Percentiles rank a stretch among this genome's conserved stretches.
phyloP scores from a whole-genome alignment of 495 filamentous ascomycete genomes.

The Articulospora tetracladia region DNA sequence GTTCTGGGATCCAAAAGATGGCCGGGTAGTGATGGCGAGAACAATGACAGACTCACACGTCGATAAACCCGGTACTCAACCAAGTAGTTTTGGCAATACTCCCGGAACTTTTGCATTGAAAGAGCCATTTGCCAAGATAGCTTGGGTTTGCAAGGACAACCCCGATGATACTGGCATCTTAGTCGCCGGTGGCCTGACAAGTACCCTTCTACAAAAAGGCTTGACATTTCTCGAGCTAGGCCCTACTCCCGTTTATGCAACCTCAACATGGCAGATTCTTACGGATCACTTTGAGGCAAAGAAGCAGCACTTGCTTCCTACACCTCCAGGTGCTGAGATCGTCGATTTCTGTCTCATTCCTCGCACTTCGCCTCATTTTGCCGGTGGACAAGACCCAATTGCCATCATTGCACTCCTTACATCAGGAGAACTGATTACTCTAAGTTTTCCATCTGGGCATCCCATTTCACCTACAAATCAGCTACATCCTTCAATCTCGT shows the following conservation, averaged over 20 bases:
- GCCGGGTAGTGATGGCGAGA: constrained; percentile 76
- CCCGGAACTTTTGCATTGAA: constrained; percentile 49
- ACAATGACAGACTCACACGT: constrained; percentile 71
- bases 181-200: constrained; percentile 73
- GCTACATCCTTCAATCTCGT: constrained; percentile 75
- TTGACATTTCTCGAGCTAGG: constrained; percentile 89
- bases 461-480: constrained; percentile 89
- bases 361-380: constrained; percentile 75
- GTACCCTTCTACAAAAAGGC: constrained; percentile 61
- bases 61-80: constrained; percentile 45
- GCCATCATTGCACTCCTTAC: constrained; percentile 73
- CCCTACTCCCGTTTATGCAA: constrained; percentile 81
- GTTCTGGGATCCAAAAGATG: constrained; percentile 93
- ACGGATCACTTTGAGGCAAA: constrained; percentile 73
- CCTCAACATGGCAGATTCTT: constrained; percentile 81
- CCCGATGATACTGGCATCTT: constrained; percentile 84
- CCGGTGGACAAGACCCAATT: constrained; percentile 84
- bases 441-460: constrained; percentile 88
- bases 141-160: constrained; percentile 87
- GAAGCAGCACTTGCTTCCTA: constrained; percentile 62
- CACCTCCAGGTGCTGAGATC: constrained; percentile 64
- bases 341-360: constrained; percentile 82
- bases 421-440: constrained; percentile 80
- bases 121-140: constrained; percentile 68
- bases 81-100: constrained; percentile 24